Conservation (phyloP, 306 rosid species). For the Herpetospermum pedunculosum region DNA sequence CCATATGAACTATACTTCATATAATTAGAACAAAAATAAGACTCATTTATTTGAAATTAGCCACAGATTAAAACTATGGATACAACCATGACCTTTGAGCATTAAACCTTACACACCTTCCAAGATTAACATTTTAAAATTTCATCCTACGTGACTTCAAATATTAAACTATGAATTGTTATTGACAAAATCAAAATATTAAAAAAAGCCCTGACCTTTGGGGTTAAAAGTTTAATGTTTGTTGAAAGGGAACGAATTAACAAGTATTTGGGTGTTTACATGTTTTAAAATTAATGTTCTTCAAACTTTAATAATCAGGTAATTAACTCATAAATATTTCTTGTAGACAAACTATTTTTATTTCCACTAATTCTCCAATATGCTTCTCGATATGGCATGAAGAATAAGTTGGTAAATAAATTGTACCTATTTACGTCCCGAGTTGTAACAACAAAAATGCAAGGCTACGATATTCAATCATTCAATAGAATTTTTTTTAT, state of each 20-base stretch:
- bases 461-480: neutral
- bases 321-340: neutral
- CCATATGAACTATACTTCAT: neutral
- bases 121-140: neutral
- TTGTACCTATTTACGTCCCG: neutral
- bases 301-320: neutral
- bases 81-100: neutral
- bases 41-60: neutral
- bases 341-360: neutral
- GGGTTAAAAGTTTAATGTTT: neutral
- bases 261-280: neutral
- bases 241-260: neutral
- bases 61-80: neutral
- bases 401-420: neutral
- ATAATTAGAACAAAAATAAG: neutral
- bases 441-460: neutral
- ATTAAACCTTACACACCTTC: neutral
- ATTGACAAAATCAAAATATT: neutral
- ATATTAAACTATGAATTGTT: neutral
- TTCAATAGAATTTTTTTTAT: neutral
- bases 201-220: neutral
- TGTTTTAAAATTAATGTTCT: neutral
- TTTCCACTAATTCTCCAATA: neutral
- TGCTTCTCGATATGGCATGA: neutral
- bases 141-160: neutral